phyloP scores from a whole-genome alignment of 192 early-diverging fungal species.

The Glomus cerebriforme region DNA sequence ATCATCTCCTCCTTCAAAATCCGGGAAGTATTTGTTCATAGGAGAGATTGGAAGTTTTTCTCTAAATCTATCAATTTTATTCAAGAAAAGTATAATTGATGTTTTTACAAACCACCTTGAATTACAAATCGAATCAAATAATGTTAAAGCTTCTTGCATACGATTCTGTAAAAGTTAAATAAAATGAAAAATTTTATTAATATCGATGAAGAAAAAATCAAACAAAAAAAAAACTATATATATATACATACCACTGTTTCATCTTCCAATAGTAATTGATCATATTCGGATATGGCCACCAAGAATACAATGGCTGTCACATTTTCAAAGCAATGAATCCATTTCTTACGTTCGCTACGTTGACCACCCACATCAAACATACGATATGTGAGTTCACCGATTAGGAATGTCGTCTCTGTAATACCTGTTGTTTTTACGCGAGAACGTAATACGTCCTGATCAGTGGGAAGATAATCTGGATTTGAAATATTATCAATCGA shows the following conservation, averaged over 20 bases:
- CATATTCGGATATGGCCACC: conserved; percentile 96
- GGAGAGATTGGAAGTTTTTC: conserved; percentile 86
- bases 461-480: conserved; percentile 81
- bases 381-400: conserved; percentile 90
- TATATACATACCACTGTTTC: conserved; percentile 75
- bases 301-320: conserved; percentile 95
- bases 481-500: conserved; percentile 83
- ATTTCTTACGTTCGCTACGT: conserved; percentile 97
- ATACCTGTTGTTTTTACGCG: conserved; percentile 98
- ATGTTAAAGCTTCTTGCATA: conserved; percentile 93
- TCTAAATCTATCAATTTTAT: conserved; percentile 97
- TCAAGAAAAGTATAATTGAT: conserved; percentile 96
- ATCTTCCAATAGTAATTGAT: conserved; percentile 94
- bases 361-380: conserved; percentile 99
- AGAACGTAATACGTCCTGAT: conserved; percentile 96
- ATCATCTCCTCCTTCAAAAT: conserved; percentile 73
- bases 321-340: conserved; percentile 99
- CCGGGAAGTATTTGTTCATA: conserved; percentile 87
- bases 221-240: background rate
- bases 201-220: no score
- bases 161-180: conserved; percentile 64
- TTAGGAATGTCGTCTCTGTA: conserved; percentile 90
- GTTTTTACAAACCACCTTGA: conserved; percentile 96
- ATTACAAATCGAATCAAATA: conserved; percentile 99
- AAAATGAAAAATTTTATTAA: background rate